These are phyloP conservation scores for Colletotrichum sp. DNA, from an alignment of 2,329 filamentous ascomycete species.

Conservation along the genomic window DNA sequence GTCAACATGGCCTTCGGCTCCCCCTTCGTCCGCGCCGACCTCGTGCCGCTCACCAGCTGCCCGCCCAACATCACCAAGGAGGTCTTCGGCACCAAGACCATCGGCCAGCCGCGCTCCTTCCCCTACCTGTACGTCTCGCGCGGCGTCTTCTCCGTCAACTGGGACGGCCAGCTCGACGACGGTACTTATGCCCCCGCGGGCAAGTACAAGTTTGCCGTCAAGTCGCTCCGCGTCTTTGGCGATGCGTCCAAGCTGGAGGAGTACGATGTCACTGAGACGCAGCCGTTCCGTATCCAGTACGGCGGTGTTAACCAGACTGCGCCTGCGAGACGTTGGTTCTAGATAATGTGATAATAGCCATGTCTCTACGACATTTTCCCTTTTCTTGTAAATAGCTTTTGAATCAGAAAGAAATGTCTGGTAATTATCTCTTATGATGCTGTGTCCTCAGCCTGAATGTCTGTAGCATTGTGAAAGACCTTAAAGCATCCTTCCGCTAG, in stretches of 20 bases:
- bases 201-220: constrained; percentile 53
- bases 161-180: constrained; percentile 52
- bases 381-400: constrained; percentile 2
- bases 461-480: too few relatives aligned
- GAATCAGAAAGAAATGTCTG: neutral
- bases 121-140: constrained; percentile 40
- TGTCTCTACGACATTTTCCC: neutral
- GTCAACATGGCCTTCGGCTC: constrained; percentile 51
- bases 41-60: constrained; percentile 43
- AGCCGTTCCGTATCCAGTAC: constrained; percentile 52
- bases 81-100: constrained; percentile 40
- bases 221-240: constrained; percentile 57
- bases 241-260: constrained; percentile 46
- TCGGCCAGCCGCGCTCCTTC: constrained; percentile 48
- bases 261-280: constrained; percentile 50
- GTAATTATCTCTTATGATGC: neutral
- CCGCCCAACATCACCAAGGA: constrained; percentile 32
- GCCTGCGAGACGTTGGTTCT: neutral
- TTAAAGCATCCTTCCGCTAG: neutral
- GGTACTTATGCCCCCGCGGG: constrained; percentile 54
- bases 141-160: constrained; percentile 33
- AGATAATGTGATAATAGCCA: neutral
- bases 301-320: constrained; percentile 9
- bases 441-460: too few relatives aligned
- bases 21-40: constrained; percentile 45